Base-by-base conservation (phyloP, 2,329 filamentous ascomycete species). In the Fusarium scirpi region DNA sequence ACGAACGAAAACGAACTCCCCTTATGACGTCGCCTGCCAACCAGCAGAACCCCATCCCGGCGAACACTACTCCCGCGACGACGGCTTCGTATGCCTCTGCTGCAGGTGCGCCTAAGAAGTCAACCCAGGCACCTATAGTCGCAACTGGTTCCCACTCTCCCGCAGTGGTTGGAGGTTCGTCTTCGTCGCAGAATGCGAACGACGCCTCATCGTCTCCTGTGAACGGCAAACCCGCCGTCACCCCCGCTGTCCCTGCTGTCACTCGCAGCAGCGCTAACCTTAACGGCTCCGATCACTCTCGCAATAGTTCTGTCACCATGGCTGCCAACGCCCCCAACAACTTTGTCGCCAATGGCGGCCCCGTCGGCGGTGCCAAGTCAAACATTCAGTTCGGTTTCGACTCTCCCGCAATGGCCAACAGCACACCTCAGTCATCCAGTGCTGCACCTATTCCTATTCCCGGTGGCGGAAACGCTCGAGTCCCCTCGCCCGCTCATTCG, bases 261-360 rank as follows among this genome's bases (percentile, higher is more conserved):
- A 87, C 86, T 69, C 88, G 89, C 80, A 87, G 87, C 81, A 88
- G 85, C 77, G 82, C 85, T 72, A 85, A 86, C 77, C 82, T 89
- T 75, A 96, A 97, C 88, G 93, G 93, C 73, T 83, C 84, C 74
- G 91, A 94, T 75, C 94, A 98, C 84, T 87, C 86, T 78, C 90
- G 94, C 79, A 97, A 97, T 83, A 90, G 90, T 71, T 97, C 95
- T 20, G 92, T 97, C 77, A 97, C 94, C 76, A 97, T 98, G 85
- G 94, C 89, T 80, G 91, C 94, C 74, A 92, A 92, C 78, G 93
- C 92, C 74, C 89, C 92, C 59, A 92, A 87, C 74, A 90, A 90
- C 78, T 92, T 90, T 80, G 88, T 90, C 66, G 87, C 91, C 74
- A 97, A 97, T 85, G 93, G 93, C 75, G 92, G 89, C 65, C 77